Conservation (phyloP, 2,329 filamentous ascomycete species). For the Capronia coronata region DNA sequence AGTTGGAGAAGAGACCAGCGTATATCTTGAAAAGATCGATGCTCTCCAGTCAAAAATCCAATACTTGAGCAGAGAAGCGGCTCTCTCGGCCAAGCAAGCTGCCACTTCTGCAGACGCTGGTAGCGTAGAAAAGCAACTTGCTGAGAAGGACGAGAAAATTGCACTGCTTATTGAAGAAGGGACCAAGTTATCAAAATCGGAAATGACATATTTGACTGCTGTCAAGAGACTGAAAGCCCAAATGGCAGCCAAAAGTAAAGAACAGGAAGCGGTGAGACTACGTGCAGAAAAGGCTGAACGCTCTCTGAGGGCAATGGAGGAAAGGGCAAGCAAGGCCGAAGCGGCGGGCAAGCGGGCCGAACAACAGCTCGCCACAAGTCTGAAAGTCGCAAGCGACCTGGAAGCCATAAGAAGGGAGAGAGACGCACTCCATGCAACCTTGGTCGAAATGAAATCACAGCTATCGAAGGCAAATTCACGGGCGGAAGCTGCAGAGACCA, state of each 20-base stretch:
- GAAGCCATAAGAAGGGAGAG: slow-evolving; percentile 57
- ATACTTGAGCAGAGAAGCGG: slow-evolving; percentile 74
- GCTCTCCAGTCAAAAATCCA: slow-evolving; percentile 84
- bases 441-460: slow-evolving; percentile 63
- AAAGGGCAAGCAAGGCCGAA: slow-evolving; percentile 58
- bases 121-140: slow-evolving; percentile 68
- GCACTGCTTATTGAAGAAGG: slow-evolving; percentile 88
- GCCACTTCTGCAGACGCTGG: slow-evolving; percentile 57
- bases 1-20: slow-evolving; percentile 63
- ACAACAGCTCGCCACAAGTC: slow-evolving; percentile 49
- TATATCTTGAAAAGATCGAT: slow-evolving; percentile 83
- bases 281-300: slow-evolving; percentile 55
- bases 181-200: slow-evolving; percentile 74
- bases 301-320: slow-evolving; percentile 41
- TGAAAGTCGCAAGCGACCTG: slow-evolving; percentile 52
- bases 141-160: slow-evolving; percentile 86
- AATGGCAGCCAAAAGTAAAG: slow-evolving; percentile 47
- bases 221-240: slow-evolving; percentile 70
- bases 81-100: slow-evolving; percentile 65
- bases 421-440: slow-evolving; percentile 56
- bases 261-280: slow-evolving; percentile 47
- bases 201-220: slow-evolving; percentile 73
- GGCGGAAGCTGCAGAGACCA: slow-evolving; percentile 60
- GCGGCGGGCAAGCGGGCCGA: slow-evolving; percentile 50
- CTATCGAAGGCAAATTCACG: slow-evolving; percentile 61